Conservation (phyloP, 2,329 filamentous ascomycete genomes). For the Cladophialophora psammophila region DNA sequence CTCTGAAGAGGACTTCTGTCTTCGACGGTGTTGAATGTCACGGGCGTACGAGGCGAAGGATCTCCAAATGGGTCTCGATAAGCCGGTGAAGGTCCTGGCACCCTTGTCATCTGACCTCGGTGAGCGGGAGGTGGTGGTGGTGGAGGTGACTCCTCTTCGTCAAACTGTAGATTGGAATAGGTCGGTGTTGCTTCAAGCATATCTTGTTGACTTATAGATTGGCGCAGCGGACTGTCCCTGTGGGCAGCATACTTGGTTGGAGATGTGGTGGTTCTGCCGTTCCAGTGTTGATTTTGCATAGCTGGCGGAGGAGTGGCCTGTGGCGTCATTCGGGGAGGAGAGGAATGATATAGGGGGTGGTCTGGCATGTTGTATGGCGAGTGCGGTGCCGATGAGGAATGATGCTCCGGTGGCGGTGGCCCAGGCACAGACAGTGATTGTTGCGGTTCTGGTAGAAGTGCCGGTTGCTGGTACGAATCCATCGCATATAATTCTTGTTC, state of each 20-base stretch:
- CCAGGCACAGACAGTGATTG: conserved; percentile 59
- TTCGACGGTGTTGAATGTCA: conserved; percentile 33
- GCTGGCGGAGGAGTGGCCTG: conserved; percentile 23
- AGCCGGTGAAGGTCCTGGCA: background rate
- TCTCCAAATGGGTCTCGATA: conserved; percentile 34
- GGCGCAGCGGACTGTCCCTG: conserved; percentile 42
- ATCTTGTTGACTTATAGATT: conserved; percentile 42
- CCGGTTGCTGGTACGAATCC: conserved; percentile 46
- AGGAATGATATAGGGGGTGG: conserved; percentile 28
- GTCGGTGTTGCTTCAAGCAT: conserved; percentile 33
- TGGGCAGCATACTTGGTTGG: conserved; percentile 40
- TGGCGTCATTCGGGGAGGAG: conserved; percentile 23
- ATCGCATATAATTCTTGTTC: conserved; percentile 10
- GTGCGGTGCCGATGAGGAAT: conserved; percentile 16
- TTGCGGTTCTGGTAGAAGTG: conserved; percentile 55
- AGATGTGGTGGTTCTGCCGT: conserved; percentile 37
- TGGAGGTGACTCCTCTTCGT: conserved; percentile 42
- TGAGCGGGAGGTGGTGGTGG: conserved; percentile 48
- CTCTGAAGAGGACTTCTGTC: conserved; percentile 39
- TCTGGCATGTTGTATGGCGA: conserved; percentile 16
- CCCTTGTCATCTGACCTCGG: conserved; percentile 33
- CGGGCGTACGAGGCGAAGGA: conserved; percentile 27
- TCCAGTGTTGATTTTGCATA: conserved; percentile 28
- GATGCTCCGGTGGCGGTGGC: background rate
- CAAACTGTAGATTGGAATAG: conserved; percentile 31